phyloP scores from a whole-genome alignment of 768 basidiomycete genomes.

The Amanita polypyramis region DNA sequence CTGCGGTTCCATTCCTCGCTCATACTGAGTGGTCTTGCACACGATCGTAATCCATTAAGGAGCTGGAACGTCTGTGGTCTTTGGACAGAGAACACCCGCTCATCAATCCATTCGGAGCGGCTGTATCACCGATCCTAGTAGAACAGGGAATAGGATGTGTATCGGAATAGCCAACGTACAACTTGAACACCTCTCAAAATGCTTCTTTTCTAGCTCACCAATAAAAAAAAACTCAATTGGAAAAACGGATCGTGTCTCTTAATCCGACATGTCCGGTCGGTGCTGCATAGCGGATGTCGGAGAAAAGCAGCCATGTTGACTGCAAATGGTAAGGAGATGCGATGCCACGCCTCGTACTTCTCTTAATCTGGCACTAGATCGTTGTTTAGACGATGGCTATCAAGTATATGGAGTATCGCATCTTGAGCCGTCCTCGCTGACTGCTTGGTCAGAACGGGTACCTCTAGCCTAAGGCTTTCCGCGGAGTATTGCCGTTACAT shows the following conservation, averaged over 20 bases:
- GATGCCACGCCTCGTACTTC: neutral
- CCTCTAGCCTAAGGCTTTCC: no score
- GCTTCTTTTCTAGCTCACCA: neutral
- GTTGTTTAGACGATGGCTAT: neutral
- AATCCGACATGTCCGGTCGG: conserved; percentile 6
- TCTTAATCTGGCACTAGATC: conserved; percentile 1
- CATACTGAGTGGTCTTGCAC: no score
- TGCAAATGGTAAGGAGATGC: neutral
- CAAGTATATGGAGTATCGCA: no score
- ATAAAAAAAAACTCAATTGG: neutral
- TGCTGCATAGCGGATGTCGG: neutral
- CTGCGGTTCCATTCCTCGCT: no score
- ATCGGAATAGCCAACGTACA: neutral
- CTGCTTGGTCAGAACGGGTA: no score
- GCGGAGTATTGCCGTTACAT: no score
- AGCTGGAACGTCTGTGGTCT: neutral
- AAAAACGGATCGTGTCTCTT: neutral
- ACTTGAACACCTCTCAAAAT: neutral
- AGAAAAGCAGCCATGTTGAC: neutral
- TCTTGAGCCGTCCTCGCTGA: no score
- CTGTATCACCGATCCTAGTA: neutral
- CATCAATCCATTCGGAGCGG: no score
- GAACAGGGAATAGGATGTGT: neutral
- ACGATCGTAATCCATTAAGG: neutral
- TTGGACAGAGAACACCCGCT: neutral